Base-by-base conservation (phyloP, 2,329 filamentous ascomycete genomes). In the Elsinoe perseae region DNA sequence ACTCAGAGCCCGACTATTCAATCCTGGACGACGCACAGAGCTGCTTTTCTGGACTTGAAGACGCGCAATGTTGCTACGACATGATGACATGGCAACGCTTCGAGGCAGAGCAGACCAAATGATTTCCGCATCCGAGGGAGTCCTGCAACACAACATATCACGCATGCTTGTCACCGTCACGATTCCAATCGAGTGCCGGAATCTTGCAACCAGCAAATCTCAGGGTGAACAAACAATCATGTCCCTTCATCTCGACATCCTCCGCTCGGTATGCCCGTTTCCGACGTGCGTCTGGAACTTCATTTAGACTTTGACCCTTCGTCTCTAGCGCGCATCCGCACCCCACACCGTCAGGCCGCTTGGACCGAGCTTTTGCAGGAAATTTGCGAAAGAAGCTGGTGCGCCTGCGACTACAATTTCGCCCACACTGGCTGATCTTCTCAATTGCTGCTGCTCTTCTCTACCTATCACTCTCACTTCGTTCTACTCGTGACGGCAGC, bases 281-380 rank as follows among this genome's bases (percentile, higher is more conserved):
- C 32, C 40, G 40, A 44, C 40, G 8, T 44, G 40, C 40, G 40
- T 21, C 40, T 25, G 23, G 40, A 44, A n/a, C n/a, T n/a, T 21
- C 40, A 44, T 44, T 44, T 44, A 25, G 40, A 44, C 20, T 44
- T 44, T 44, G 40, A 44, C 40, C 40, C 40, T 44, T 44, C 40
- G 20, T 8, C 40, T 44, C 40, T 44, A 44, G 40, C 40, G 40
- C 20, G 40, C 40, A 25, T 25, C 18, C 20, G 20, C 40, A 44
- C 40, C 40, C 40, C 40, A 44, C 40, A 44, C 40, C 9, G 20
- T 44, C 40, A 44, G 40, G 40, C 40, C 40, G 40, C 40, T 44
- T 44, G 40, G 40, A 44, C 40, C 40, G 40, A 44, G 40, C 40
- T 44, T 44, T 44, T 44, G 40, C 40, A 44, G 40, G 40, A 44